Evolutionary conservation across 352 stramenopile species (phyloP).

Genomic region (Globisporangium solare): DNA sequence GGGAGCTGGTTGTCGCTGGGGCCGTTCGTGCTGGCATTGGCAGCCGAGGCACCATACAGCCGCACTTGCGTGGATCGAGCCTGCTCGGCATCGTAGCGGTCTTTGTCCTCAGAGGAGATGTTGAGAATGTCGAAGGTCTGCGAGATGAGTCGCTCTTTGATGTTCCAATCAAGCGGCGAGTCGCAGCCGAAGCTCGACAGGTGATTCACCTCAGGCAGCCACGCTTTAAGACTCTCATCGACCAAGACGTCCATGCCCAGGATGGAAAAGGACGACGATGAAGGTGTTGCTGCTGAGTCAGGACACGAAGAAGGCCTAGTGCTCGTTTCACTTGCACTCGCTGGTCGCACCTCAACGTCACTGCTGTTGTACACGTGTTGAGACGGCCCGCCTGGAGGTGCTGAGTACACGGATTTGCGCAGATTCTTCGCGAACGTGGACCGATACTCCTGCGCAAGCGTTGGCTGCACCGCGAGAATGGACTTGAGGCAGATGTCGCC

Average conservation of each 20-base stretch:
- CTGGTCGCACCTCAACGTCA: constrained; percentile 2
- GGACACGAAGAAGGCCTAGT: background rate
- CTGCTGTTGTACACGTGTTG: too few relatives aligned
- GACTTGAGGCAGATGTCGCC: constrained; percentile 93
- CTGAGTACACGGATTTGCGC: constrained; percentile 41
- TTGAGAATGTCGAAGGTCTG: constrained; percentile 90
- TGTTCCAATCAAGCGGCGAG: constrained; percentile 91
- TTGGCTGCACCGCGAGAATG: constrained; percentile 91
- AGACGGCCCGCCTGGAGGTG: constrained; percentile 15
- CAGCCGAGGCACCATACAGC: constrained; percentile 42
- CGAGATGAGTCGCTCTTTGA: constrained; percentile 93
- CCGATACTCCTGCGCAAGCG: constrained; percentile 90
- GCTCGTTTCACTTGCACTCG: constrained; percentile 13
- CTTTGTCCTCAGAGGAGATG: constrained; percentile 73
- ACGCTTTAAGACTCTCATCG: constrained; percentile 92
- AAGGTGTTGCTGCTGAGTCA: background rate
- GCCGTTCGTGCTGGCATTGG: constrained; percentile 4
- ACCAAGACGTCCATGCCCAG: constrained; percentile 97
- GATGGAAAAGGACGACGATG: constrained; percentile 87
- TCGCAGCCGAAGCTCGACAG: constrained; percentile 95
- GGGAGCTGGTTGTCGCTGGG: constrained; percentile 13
- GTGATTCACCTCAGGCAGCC: constrained; percentile 98
- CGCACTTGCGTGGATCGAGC: constrained; percentile 51
- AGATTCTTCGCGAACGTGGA: constrained; percentile 85
- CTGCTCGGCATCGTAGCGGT: constrained; percentile 65